Percentiles rank a stretch among this genome's conserved stretches.
Conservation (phyloP, 2,329 filamentous ascomycete species). For the Stachybotrys elegans region DNA sequence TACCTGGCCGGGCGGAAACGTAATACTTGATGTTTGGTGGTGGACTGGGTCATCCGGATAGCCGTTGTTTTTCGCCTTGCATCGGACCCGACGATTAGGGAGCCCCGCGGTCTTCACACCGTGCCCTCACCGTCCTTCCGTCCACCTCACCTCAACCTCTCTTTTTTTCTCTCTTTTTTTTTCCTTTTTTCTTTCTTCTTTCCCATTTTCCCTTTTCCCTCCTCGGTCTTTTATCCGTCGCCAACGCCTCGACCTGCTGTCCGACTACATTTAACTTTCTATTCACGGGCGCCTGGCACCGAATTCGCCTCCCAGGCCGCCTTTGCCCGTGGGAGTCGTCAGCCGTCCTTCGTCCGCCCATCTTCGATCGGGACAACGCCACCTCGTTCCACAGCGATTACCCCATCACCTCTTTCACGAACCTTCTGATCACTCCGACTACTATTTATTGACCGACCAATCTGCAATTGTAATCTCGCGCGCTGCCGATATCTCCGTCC, state of each 20-base stretch:
- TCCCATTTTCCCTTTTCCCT: slow-evolving; percentile 6
- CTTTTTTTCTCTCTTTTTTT: slow-evolving; percentile 12
- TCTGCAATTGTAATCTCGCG: neutral
- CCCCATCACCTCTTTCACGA: neutral
- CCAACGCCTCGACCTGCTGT: slow-evolving; percentile 5
- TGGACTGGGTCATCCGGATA: too few relatives aligned
- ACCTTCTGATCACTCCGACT: too few relatives aligned
- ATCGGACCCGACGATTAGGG: too few relatives aligned
- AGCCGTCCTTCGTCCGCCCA: neutral
- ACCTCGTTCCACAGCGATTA: neutral
- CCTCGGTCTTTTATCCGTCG: neutral
- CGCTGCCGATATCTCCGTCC: neutral
- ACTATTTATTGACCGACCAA: too few relatives aligned
- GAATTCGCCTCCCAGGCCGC: neutral
- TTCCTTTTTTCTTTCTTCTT: slow-evolving; percentile 3
- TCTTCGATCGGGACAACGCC: neutral
- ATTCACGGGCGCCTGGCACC: neutral
- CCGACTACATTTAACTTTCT: neutral
- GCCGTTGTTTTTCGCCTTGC: too few relatives aligned
- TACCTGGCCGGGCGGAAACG: too few relatives aligned
- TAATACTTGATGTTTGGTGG: too few relatives aligned
- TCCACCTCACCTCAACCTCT: slow-evolving; percentile 17
- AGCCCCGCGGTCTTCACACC: too few relatives aligned
- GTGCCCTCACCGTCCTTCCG: slow-evolving; percentile 14
- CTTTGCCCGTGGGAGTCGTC: neutral